Evolutionary conservation across 139 green algal genomes (phyloP), one percentile per base, ranked within the genome.

Genomic region (Closterium sp.): DNA sequence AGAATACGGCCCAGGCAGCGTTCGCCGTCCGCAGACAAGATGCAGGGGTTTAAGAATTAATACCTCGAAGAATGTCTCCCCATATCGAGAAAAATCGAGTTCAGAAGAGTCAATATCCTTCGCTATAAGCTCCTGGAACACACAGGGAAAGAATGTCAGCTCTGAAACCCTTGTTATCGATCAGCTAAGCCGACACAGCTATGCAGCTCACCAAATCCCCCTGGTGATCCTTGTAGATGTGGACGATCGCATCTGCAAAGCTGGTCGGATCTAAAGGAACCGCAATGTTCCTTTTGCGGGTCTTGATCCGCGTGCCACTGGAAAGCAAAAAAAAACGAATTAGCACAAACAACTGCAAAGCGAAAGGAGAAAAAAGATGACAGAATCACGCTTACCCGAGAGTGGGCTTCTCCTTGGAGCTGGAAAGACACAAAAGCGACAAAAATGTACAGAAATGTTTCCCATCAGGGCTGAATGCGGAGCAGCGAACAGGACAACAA

Each of bases 241-340:
- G 91, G 28, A 99, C 94, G 13, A 99, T 96, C 38, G 97, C 97
- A 95, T 98, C 95, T 0, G 98, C 97, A 95, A 99, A 99, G 17
- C 97, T 98, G 32, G 95, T 95, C 7, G 98, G 98, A 91, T 99
- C 98, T 45, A 97, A 96, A 29, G 98, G 97, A 91, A 99, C 97
- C 28, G 97, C 96, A 93, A 99, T 99, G 93, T 99, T 99, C 89
- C 98, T 95, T 95, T 99, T 99, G 86, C 98, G 96, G 87, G 97
- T 99, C 92, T 99, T 99, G 93, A 98, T 96, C 86, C 93, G 93
- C 91, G 91, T 91, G 87, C 93, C 93, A 70, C 93, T 95, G 93
- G 29, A 24, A 31, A 94, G 24, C 28, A 19, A 93, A 50, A 32
- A n/a, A 32, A 9, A 89, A 4, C 29, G 38, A 45, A 87, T 87